Conservation (phyloP, 768 basidiomycete species). For the Tylopilus cervinicoccineus region DNA sequence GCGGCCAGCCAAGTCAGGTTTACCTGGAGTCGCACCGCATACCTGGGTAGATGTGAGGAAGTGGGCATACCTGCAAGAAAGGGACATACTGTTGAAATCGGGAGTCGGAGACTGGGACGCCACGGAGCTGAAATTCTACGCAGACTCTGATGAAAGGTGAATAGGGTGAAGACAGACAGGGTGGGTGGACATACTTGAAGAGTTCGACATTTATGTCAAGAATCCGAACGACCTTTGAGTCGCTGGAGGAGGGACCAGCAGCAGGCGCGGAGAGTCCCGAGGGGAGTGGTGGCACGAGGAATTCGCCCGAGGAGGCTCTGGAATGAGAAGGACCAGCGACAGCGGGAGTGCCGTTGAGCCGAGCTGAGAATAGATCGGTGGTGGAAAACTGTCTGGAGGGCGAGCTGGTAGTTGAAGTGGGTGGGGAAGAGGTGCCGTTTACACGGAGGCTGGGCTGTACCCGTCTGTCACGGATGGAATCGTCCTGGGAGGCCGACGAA, state of each 20-base stretch:
- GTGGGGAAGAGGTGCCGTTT: slow-evolving; percentile 22
- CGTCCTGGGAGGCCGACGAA: slow-evolving; percentile 16
- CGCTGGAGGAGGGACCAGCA: slow-evolving; percentile 6
- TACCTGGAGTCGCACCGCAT: slow-evolving; percentile 55
- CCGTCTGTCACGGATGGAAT: slow-evolving; percentile 17
- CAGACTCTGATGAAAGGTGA: slow-evolving; percentile 43
- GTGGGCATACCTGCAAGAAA: neutral
- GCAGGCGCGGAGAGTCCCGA: slow-evolving; percentile 17
- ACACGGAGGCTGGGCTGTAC: slow-evolving; percentile 13
- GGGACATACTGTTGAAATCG: slow-evolving; percentile 55
- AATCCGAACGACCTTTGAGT: slow-evolving; percentile 51
- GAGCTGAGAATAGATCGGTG: slow-evolving; percentile 19
- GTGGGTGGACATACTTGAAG: slow-evolving; percentile 46
- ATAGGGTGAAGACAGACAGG: neutral
- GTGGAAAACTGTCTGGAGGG: slow-evolving; percentile 22
- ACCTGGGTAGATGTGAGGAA: slow-evolving; percentile 39
- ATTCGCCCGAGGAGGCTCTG: slow-evolving; percentile 26
- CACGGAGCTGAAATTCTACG: slow-evolving; percentile 56
- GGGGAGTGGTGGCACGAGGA: slow-evolving; percentile 28
- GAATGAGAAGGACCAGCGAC: slow-evolving; percentile 26
- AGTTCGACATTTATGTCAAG: slow-evolving; percentile 69
- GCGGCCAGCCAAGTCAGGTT: slow-evolving; percentile 71
- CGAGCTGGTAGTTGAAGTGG: slow-evolving; percentile 15
- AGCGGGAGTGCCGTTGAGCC: slow-evolving; percentile 18
- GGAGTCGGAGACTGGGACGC: slow-evolving; percentile 42